Base-by-base conservation (phyloP, 1,284 basidiomycete species). In the Ustilago curta region DNA sequence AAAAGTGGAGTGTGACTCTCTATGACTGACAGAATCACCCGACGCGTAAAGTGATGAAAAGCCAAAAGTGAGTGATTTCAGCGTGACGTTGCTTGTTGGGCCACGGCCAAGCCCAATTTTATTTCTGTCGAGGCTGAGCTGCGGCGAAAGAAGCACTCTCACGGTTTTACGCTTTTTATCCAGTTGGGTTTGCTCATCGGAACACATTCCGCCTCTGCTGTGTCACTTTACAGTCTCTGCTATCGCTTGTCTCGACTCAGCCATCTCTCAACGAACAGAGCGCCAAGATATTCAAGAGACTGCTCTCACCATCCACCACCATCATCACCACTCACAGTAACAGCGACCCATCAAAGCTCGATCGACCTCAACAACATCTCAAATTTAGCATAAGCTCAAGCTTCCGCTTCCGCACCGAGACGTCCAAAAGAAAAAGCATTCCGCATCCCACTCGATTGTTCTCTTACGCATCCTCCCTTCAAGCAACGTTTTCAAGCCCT, bases 1-100 rank as follows among this genome's bases (percentile, higher is more conserved):
- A 35, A 55, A 45, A 44, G 53, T 55, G 53, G 53, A 55, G 53
- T 44, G 27, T 37, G 51, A 3, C 12, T 21, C n/a, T n/a, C n/a
- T n/a, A n/a, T n/a, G 27, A 37, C 35, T 23, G 53, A 44, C n/a
- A n/a, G n/a, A n/a, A n/a, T n/a, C n/a, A n/a, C n/a, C 42, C 27
- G 27, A 27, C 27, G 53, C 53, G 53, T 55, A 44, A 55, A 55
- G 44, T 23, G 21, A 23, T 8, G 18, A 23, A 25, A 9, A 1
- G 4, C n/a, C n/a, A n/a, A n/a, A 48, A 48, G 16, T 48, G 25
- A 29, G 43, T 19, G n/a, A n/a, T 21, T 7, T 21, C n/a, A 43
- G 52, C 27, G 40, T 43, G 52, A 31, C 27, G 29, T 37, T 37
- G 4, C 11, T 14, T 37, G n/a, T n/a, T n/a, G 23, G 23, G 37